A percentile compares a stretch with the other conserved stretches of the same genome.
Conservation (phyloP, 1,139 yeast species). For the Nakaseomyces uthaithaninus region DNA sequence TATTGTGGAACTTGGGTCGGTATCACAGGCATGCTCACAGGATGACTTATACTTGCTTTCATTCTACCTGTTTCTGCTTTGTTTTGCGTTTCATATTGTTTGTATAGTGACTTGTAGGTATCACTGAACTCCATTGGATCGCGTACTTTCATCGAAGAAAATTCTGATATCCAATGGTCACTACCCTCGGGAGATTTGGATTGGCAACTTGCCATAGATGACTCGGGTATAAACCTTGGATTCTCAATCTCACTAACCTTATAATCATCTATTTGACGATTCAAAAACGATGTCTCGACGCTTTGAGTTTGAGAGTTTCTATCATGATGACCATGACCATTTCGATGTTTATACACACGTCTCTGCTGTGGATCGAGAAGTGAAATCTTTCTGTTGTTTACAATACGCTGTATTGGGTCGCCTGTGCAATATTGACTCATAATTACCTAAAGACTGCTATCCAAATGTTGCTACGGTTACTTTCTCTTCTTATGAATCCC, state of each 20-base stretch:
- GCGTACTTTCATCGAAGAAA: conserved; percentile 21
- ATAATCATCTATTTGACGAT: too few species aligned
- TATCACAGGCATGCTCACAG: too few species aligned
- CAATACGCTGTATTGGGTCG: conserved; percentile 5
- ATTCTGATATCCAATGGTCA: conserved; percentile 17
- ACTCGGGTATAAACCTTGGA: too few species aligned
- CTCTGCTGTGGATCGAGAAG: conserved; percentile 2
- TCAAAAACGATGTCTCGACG: neutral
- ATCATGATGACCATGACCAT: neutral
- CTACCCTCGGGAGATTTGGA: neutral
- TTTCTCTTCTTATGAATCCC: too few species aligned
- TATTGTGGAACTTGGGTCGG: neutral
- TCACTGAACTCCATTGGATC: conserved; percentile 27
- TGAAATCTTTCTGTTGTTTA: conserved; percentile 1
- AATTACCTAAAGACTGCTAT: too few species aligned
- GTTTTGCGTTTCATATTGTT: conserved; percentile 16
- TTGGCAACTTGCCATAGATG: too few species aligned
- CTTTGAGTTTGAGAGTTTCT: neutral
- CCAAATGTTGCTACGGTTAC: too few species aligned
- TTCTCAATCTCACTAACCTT: too few species aligned
- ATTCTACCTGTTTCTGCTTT: conserved; percentile 7
- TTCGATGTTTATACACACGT: conserved; percentile 4
- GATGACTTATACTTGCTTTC: neutral
- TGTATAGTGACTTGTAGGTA: conserved; percentile 25
- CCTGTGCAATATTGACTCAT: conserved; percentile 4